Base-by-base conservation (phyloP, 176 grass and related monocot species). In the Elymus sibiricus region DNA sequence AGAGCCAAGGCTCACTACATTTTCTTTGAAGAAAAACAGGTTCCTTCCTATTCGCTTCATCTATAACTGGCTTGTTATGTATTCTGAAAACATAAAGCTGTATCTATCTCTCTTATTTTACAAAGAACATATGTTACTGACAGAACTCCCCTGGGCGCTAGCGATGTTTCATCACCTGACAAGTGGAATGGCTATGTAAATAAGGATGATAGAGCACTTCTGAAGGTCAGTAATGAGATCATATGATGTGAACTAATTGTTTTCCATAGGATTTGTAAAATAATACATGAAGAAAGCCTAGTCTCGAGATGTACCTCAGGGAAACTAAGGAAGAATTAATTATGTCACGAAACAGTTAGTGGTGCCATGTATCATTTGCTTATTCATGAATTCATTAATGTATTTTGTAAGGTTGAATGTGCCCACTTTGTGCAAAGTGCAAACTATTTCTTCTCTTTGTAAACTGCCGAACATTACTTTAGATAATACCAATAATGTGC, bases 21-120 rank as follows among this genome's bases (percentile, higher is more conserved):
- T 98, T 55, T 94, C 91, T 82, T 90, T 94, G 69, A 92, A 98
- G 76, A 93, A 95, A 87, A 92, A 87, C 84, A 92, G 93, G 95
- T 98, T 67, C 53, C 22, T 69, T 69, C 59, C 10, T 64, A 19
- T 42, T 58, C 27, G 4, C 21, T 80, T 14, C 5, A 79, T 76
- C 69, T 69, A 82, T 58, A 26, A 74, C 26, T 83, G 15, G 3
- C 68, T 77, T 53, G 17, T 58, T 58, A 58, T 22, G 32, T 76
- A 51, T 81, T 76, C 49, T 81, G 32, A 82, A 79, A 22, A 26
- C 9, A 85, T 78, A 46, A 39, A 74, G 82, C 42, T 65, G 26
- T 79, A 79, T 24, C 28, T 71, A 49, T n/a, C 4, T 78, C n/a
- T 34, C 34, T 77, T 55, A 19, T 55, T 86, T 63, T 47, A 27